These are phyloP conservation scores for cucumber (Cucumis sativus) DNA, from an alignment of 306 rosid genomes.

Conservation along the genomic window DNA sequence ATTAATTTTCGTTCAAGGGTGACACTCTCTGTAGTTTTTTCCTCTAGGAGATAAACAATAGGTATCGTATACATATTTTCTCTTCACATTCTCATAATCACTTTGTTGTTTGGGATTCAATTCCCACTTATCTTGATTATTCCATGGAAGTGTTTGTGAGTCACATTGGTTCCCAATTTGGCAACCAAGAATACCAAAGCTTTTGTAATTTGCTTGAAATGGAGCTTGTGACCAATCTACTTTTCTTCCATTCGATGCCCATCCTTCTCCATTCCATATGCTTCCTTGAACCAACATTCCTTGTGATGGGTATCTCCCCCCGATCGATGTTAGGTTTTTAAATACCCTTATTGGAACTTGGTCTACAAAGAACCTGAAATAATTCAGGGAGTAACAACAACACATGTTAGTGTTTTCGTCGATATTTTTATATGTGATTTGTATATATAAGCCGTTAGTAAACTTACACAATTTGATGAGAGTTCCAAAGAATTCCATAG, in stretches of 20 bases:
- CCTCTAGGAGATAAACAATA: constrained; percentile 3
- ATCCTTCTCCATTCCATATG: constrained; percentile 16
- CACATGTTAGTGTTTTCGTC: too few relatives aligned
- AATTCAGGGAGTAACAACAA: too few relatives aligned
- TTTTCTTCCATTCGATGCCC: constrained; percentile 16
- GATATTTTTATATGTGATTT: too few relatives aligned
- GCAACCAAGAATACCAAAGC: constrained; percentile 8
- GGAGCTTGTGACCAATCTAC: constrained; percentile 17
- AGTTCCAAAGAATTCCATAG: constrained; percentile 21
- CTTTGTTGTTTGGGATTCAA: not conserved
- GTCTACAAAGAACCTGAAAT: constrained; percentile 12
- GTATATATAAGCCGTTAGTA: not conserved
- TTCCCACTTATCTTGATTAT: not conserved
- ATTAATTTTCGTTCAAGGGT: not conserved
- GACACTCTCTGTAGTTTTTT: not conserved
- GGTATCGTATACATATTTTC: constrained; percentile 3
- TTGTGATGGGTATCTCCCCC: constrained; percentile 11
- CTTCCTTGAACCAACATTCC: constrained; percentile 13
- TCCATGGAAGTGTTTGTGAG: constrained; percentile 4
- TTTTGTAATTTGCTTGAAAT: constrained; percentile 7
- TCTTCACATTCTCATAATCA: not conserved
- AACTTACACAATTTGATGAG: constrained; percentile 13
- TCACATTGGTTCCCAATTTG: not conserved
- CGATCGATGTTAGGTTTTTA: not conserved
- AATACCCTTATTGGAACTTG: constrained; percentile 12